Percentiles rank a stretch among this genome's conserved stretches.
Evolutionary conservation across 306 rosid species (phyloP).

Genomic region (Myrica gale): DNA sequence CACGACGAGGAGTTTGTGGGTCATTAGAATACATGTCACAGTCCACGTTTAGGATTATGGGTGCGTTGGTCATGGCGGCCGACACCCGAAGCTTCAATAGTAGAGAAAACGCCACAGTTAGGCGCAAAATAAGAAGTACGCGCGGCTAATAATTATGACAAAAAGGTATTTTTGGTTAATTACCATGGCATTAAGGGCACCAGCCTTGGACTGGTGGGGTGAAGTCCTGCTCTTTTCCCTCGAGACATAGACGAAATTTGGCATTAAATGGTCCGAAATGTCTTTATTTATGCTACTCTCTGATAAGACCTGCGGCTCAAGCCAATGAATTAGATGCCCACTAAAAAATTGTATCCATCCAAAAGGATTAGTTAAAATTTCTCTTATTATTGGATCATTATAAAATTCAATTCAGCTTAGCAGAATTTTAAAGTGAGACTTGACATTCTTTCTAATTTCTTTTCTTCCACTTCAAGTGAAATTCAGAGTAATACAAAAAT

Average conservation of each 20-base stretch:
- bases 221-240: slow-evolving; percentile 38
- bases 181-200: slow-evolving; percentile 51
- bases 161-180: no score
- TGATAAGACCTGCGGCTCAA: slow-evolving; percentile 17
- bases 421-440: no score
- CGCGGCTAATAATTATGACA: no score
- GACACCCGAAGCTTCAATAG: slow-evolving; percentile 43
- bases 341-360: no score
- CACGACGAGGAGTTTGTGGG: slow-evolving; percentile 34
- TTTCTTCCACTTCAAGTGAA: no score
- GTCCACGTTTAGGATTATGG: slow-evolving; percentile 34
- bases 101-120: background rate
- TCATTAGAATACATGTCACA: slow-evolving; percentile 49
- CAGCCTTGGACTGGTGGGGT: slow-evolving; percentile 48
- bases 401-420: no score
- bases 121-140: no score
- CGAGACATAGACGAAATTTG: slow-evolving; percentile 47
- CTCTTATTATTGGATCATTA: no score
- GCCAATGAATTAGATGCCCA: background rate
- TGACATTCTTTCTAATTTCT: no score
- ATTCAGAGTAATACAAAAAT: no score
- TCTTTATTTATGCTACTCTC: slow-evolving; percentile 34
- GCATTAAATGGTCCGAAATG: slow-evolving; percentile 20
- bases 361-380: no score
- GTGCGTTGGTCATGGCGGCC: slow-evolving; percentile 43